Evolutionary conservation across 805 yeast species (phyloP).

Genomic region (Starmerella vitae): DNA sequence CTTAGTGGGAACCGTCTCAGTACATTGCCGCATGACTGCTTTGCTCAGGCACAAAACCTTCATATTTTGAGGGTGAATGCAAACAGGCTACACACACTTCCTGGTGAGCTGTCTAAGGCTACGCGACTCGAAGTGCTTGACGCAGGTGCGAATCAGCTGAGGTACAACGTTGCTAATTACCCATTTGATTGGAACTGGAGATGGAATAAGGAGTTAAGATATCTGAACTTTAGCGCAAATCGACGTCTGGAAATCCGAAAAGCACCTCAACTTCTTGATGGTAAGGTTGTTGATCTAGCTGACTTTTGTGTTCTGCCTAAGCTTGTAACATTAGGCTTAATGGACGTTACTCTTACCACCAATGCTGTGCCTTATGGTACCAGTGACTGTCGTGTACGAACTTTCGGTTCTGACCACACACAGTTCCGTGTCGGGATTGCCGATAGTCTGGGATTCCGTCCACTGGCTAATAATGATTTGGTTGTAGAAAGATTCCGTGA

Average conservation of each 20-base stretch:
- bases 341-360: constrained; percentile 90
- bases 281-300: constrained; percentile 28
- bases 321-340: constrained; percentile 63
- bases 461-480: constrained; percentile 65
- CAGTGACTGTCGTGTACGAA: constrained; percentile 70
- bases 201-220: constrained; percentile 58
- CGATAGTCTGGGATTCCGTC: constrained; percentile 61
- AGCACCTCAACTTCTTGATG: constrained; percentile 26
- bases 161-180: constrained; percentile 85
- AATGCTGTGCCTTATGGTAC: constrained; percentile 81
- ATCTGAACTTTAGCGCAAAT: constrained; percentile 84
- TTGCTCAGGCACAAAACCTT: constrained; percentile 47
- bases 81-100: constrained; percentile 72
- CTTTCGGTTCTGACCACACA: constrained; percentile 69
- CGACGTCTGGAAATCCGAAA: constrained; percentile 74
- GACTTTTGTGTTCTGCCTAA: constrained; percentile 64
- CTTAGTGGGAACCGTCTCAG: constrained; percentile 73
- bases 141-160: constrained; percentile 78
- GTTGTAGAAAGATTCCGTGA: constrained; percentile 82
- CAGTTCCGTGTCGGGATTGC: constrained; percentile 81
- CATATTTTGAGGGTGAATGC: constrained; percentile 59
- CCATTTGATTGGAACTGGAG: constrained; percentile 98
- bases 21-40: constrained; percentile 74
- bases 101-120: constrained; percentile 72
- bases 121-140: constrained; percentile 56